A percentile compares a stretch with the other conserved stretches of the same genome.
Conservation (phyloP, 164 flowering plant species). For the Vitis labrusca region DNA sequence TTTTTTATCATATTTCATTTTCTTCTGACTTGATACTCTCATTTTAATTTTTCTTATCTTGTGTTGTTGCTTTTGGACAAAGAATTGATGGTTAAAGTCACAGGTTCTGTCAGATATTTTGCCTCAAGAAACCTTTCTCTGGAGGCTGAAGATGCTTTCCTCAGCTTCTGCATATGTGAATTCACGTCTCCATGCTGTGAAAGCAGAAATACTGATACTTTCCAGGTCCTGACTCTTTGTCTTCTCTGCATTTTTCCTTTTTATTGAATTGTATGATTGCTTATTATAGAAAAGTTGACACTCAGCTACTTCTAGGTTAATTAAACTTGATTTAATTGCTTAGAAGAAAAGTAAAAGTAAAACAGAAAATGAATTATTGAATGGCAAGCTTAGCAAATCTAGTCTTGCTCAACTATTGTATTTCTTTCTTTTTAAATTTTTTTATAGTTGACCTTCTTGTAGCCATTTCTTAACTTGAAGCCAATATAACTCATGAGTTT, state of each 20-base stretch:
- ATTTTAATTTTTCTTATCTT: not conserved
- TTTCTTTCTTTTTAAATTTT: too few relatives aligned
- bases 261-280: too few relatives aligned
- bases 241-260: not conserved
- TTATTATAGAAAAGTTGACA: too few relatives aligned
- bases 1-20: not conserved
- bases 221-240: conserved; percentile 41
- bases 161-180: conserved; percentile 55
- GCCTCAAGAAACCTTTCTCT: conserved; percentile 55
- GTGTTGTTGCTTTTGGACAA: not conserved
- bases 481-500: too few relatives aligned
- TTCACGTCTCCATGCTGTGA: conserved; percentile 65
- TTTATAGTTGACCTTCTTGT: too few relatives aligned
- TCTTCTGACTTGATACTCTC: conserved; percentile 1
- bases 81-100: conserved; percentile 14
- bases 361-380: too few relatives aligned
- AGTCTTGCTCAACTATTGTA: too few relatives aligned
- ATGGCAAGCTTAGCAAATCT: too few relatives aligned
- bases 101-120: conserved; percentile 57
- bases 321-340: too few relatives aligned
- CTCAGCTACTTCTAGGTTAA: too few relatives aligned
- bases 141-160: conserved; percentile 68
- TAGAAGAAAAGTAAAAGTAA: too few relatives aligned
- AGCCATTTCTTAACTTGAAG: too few relatives aligned
- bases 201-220: conserved; percentile 56